Conservation (phyloP, 2,329 filamentous ascomycete genomes). For the Sporothrix phasma region DNA sequence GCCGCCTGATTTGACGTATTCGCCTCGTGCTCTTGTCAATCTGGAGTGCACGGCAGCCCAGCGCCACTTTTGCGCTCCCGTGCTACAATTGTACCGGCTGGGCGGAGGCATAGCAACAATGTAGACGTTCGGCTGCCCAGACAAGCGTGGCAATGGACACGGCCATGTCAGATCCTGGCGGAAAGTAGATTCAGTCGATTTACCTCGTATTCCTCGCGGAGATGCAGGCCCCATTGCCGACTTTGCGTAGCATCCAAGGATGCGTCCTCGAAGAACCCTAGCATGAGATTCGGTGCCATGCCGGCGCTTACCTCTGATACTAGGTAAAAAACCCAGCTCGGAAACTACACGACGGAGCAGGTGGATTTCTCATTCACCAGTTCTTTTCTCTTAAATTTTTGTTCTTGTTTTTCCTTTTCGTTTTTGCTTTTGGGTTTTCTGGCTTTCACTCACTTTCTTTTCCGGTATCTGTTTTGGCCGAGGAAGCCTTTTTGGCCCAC, state of each 20-base stretch:
- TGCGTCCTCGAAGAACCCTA: no score
- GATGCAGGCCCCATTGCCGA: background rate
- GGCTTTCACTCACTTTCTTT: background rate
- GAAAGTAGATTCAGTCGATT: background rate
- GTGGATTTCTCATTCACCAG: no score
- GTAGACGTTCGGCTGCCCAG: background rate
- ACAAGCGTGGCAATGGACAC: background rate
- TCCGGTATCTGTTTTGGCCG: background rate
- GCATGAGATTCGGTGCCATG: no score
- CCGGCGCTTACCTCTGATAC: no score
- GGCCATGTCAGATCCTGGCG: background rate
- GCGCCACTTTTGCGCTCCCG: background rate
- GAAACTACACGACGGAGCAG: no score
- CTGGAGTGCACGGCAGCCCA: background rate
- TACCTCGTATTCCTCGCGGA: background rate
- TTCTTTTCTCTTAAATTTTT: no score
- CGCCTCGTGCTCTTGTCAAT: background rate
- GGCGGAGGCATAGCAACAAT: background rate
- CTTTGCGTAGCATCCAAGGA: background rate
- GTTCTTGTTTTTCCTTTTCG: background rate
- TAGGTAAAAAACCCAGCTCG: no score
- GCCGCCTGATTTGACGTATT: background rate
- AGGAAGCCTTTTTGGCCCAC: no score
- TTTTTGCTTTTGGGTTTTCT: background rate
- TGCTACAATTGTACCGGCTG: background rate